A percentile compares a stretch with the other conserved stretches of the same genome.
phyloP scores from a whole-genome alignment of 2,329 filamentous ascomycete species.

The Aotearoamyces nothofagi region DNA sequence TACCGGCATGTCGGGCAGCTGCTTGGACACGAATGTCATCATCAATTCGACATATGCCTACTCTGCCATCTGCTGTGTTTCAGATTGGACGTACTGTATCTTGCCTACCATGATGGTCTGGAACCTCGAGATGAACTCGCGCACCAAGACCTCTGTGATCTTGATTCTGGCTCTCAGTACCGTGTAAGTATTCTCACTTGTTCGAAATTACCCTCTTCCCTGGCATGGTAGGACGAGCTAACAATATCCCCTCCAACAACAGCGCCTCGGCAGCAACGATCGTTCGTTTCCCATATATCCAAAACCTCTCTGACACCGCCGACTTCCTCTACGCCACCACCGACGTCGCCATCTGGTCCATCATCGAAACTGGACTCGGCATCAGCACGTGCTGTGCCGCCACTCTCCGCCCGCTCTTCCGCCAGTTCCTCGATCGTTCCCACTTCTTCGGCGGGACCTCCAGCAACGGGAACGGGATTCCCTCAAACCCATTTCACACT shows the following conservation, averaged over 20 bases:
- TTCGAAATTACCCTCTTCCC: too few relatives aligned
- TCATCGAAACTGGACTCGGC: constrained; percentile 26
- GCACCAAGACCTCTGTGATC: constrained; percentile 22
- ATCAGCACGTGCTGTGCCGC: constrained; percentile 24
- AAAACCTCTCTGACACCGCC: constrained; percentile 18
- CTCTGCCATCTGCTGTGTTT: constrained; percentile 23
- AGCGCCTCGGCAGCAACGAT: constrained; percentile 26
- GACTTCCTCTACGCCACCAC: constrained; percentile 26
- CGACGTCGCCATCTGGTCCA: constrained; percentile 28
- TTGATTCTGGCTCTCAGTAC: constrained; percentile 20
- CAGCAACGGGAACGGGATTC: too few relatives aligned
- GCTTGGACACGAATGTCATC: constrained; percentile 17
- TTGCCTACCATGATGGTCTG: constrained; percentile 26
- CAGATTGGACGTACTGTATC: constrained; percentile 25
- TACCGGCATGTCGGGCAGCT: constrained; percentile 18
- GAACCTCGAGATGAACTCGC: constrained; percentile 24
- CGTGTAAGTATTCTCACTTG: too few relatives aligned
- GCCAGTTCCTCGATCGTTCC: constrained; percentile 11
- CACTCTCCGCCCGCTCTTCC: constrained; percentile 23
- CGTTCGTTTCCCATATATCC: constrained; percentile 26
- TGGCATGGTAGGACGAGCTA: too few relatives aligned
- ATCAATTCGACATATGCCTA: constrained; percentile 22
- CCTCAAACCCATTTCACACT: too few relatives aligned
- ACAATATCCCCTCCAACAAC: too few relatives aligned
- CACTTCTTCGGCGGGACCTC: too few relatives aligned